Conservation (phyloP, 345 rosid genomes). For the Diplotaxis tenuifolia region DNA sequence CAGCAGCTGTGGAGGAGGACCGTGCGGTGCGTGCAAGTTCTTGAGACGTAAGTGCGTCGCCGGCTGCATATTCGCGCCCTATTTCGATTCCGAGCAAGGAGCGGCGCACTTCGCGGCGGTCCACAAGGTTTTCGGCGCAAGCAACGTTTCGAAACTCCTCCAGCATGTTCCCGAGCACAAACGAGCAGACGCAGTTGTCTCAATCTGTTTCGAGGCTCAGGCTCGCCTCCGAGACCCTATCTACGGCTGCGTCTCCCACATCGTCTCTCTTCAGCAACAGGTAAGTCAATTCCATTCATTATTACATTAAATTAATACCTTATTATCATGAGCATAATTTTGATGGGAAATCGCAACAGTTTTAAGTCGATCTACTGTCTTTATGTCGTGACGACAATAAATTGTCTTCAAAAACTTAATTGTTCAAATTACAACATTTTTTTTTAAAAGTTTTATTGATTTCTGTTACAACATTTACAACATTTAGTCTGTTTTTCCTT, state of each 20-base stretch:
- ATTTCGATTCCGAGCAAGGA: constrained; percentile 82
- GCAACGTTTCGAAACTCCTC: constrained; percentile 85
- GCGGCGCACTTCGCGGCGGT: constrained; percentile 82
- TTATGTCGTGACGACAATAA: constrained; percentile 21
- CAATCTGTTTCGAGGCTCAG: constrained; percentile 75
- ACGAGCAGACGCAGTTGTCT: constrained; percentile 65
- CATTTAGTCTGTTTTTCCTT: neutral
- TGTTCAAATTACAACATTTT: too few relatives aligned
- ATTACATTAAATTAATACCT: neutral
- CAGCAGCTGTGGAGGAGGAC: constrained; percentile 47
- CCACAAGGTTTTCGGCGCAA: constrained; percentile 85
- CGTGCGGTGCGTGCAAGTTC: constrained; percentile 92
- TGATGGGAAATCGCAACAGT: constrained; percentile 15
- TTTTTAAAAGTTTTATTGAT: too few relatives aligned
- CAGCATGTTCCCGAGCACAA: constrained; percentile 53
- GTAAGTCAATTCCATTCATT: constrained; percentile 16
- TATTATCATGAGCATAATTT: neutral
- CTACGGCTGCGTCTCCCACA: constrained; percentile 71
- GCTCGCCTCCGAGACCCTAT: constrained; percentile 76
- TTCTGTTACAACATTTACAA: too few relatives aligned
- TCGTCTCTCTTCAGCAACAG: constrained; percentile 83
- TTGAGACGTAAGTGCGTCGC: constrained; percentile 71
- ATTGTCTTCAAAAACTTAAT: too few relatives aligned
- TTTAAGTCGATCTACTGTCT: constrained; percentile 20
- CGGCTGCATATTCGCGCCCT: constrained; percentile 79